Conservation (phyloP, 805 yeast genomes). For the Kazachstania viticola region DNA sequence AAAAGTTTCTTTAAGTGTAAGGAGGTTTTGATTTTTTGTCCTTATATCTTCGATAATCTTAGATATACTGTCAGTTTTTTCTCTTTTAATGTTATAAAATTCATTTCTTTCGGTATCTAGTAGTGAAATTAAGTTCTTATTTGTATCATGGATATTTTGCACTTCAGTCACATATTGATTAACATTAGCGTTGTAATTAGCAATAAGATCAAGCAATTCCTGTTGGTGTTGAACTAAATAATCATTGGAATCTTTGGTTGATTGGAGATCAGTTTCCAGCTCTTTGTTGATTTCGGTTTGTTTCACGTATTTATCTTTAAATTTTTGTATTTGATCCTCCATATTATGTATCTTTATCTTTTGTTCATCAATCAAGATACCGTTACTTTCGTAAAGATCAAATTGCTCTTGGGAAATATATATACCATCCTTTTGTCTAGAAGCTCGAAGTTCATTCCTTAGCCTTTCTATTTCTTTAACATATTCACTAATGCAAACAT, state of each 20-base stretch:
- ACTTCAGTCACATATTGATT: conserved; percentile 9
- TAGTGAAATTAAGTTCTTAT: conserved; percentile 5
- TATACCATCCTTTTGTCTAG: conserved; percentile 56
- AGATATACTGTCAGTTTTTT: no score
- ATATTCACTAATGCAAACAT: conserved; percentile 41
- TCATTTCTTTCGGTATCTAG: conserved; percentile 10
- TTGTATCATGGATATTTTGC: conserved; percentile 8
- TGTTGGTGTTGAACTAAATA: conserved; percentile 5
- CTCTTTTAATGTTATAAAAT: no score
- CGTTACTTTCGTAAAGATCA: conserved; percentile 34
- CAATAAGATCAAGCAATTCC: conserved; percentile 6
- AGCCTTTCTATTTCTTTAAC: conserved; percentile 44
- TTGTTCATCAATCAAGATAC: conserved; percentile 39
- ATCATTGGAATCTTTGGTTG: conserved; percentile 6
- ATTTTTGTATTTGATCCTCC: conserved; percentile 35
- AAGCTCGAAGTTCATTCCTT: conserved; percentile 48
- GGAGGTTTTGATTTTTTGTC: conserved; percentile 2
- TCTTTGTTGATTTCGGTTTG: conserved; percentile 21
- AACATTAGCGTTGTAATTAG: conserved; percentile 11
- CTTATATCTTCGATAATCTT: no score
- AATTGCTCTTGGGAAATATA: conserved; percentile 40
- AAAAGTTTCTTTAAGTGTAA: background rate
- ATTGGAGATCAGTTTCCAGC: conserved; percentile 12
- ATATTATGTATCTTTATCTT: conserved; percentile 35
- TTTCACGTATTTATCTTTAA: conserved; percentile 32